Evolutionary conservation across 2,329 filamentous ascomycete species (phyloP).

Genomic region (Neofusicoccum parvum): DNA sequence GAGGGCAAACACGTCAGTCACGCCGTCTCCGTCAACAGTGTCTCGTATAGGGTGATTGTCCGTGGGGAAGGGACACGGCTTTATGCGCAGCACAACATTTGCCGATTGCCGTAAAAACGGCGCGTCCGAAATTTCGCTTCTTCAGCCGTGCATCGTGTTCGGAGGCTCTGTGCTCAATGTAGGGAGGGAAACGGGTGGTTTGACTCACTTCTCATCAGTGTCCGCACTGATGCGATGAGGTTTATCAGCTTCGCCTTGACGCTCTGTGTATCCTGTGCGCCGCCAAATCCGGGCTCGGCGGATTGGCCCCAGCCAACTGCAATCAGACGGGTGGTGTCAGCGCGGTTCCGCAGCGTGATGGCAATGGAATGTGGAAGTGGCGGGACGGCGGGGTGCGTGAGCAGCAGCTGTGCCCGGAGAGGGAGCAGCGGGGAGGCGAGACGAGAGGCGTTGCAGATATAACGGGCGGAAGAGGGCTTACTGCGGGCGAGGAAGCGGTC

Average conservation of each 20-base stretch:
- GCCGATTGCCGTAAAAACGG: neutral
- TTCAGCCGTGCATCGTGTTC: neutral
- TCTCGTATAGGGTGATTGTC: neutral
- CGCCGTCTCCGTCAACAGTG: neutral
- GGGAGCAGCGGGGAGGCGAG: neutral
- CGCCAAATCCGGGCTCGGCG: slow-evolving; percentile 77
- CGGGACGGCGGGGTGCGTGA: neutral
- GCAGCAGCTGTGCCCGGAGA: neutral
- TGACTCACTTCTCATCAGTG: slow-evolving; percentile 84
- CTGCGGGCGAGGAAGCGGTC: slow-evolving; percentile 87
- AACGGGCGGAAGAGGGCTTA: slow-evolving; percentile 45
- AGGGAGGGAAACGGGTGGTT: neutral
- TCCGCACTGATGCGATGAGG: slow-evolving; percentile 85
- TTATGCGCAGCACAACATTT: neutral
- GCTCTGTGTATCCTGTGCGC: slow-evolving; percentile 69
- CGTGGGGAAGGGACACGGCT: neutral
- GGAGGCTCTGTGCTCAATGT: neutral
- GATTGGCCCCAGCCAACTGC: slow-evolving; percentile 76
- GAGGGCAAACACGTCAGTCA: neutral
- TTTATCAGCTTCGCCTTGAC: slow-evolving; percentile 87
- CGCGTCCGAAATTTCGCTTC: neutral
- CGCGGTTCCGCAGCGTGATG: neutral
- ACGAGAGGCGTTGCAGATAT: slow-evolving; percentile 1
- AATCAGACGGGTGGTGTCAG: neutral
- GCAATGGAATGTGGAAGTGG: neutral